These are phyloP conservation scores for Penicillium manginii DNA, from an alignment of 495 filamentous ascomycete genomes.

Conservation along the genomic window DNA sequence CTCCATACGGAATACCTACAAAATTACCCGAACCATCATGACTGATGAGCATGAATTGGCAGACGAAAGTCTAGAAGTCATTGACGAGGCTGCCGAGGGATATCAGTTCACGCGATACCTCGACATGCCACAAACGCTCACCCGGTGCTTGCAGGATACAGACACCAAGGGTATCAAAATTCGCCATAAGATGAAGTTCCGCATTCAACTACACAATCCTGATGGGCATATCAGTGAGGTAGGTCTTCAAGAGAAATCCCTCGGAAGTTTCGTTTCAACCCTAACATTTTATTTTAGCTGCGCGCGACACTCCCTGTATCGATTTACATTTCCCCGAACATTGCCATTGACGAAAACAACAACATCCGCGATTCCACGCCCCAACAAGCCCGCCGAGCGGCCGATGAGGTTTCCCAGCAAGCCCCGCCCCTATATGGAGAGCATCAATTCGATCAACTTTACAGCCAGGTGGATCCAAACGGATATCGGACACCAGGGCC, in stretches of 20 bases:
- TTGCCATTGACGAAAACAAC: slow-evolving; percentile 81
- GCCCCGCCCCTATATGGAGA: slow-evolving; percentile 88
- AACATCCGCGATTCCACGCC: slow-evolving; percentile 62
- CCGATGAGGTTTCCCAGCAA: slow-evolving; percentile 49
- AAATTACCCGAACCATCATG: slow-evolving; percentile 62
- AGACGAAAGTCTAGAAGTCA: slow-evolving; percentile 65
- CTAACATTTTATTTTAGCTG: slow-evolving; percentile 52
- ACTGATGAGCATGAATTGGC: slow-evolving; percentile 64
- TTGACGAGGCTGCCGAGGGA: slow-evolving; percentile 76
- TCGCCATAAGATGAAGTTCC: slow-evolving; percentile 82
- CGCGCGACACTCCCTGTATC: slow-evolving; percentile 84
- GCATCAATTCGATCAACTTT: slow-evolving; percentile 85
- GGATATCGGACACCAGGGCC: slow-evolving; percentile 75
- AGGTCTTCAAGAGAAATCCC: slow-evolving; percentile 17
- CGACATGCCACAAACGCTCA: slow-evolving; percentile 75
- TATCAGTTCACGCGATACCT: slow-evolving; percentile 73
- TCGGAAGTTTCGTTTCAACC: background rate
- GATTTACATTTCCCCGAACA: slow-evolving; percentile 91
- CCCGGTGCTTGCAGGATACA: slow-evolving; percentile 81
- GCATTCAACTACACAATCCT: slow-evolving; percentile 86
- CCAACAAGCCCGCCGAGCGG: slow-evolving; percentile 36
- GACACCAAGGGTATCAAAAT: slow-evolving; percentile 83
- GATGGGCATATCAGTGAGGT: slow-evolving; percentile 92
- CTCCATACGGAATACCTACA: slow-evolving; percentile 57
- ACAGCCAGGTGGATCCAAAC: slow-evolving; percentile 76